Evolutionary conservation across 139 green algal genomes (phyloP).

Genomic region (Limnomonas spitsbergensis): DNA sequence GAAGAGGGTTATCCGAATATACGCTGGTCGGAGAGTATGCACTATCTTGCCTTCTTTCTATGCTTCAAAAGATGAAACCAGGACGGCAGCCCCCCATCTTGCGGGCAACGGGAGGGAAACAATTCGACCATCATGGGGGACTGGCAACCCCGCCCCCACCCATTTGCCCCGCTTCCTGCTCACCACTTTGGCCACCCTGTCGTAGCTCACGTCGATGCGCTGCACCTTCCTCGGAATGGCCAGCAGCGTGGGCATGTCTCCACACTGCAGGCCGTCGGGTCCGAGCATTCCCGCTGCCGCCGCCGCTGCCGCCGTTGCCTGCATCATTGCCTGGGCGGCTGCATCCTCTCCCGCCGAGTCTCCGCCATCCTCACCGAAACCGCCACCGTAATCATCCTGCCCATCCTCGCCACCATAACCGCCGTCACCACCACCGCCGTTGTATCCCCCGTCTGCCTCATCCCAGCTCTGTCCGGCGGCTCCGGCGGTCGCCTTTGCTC

Average conservation of each 20-base stretch:
- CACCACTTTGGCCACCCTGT: conserved; percentile 17
- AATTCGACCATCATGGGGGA: too few relatives aligned
- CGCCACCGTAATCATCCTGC: not conserved
- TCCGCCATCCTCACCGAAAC: not conserved
- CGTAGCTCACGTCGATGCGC: conserved; percentile 8
- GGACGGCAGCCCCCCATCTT: too few relatives aligned
- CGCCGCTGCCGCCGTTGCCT: not conserved
- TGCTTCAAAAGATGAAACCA: too few relatives aligned
- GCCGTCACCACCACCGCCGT: not conserved
- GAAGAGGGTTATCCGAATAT: too few relatives aligned
- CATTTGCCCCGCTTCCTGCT: too few relatives aligned
- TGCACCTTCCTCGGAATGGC: conserved; percentile 6
- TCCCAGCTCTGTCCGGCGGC: not conserved
- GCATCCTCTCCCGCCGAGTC: not conserved
- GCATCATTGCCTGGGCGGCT: not conserved
- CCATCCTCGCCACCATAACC: not conserved
- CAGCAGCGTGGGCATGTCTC: not conserved
- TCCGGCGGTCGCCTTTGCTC: not conserved
- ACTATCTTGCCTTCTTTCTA: too few relatives aligned
- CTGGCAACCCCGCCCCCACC: too few relatives aligned
- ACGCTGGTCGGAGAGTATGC: too few relatives aligned
- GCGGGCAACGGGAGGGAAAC: too few relatives aligned
- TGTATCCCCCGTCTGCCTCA: not conserved
- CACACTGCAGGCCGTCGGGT: not conserved
- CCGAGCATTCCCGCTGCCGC: conserved; percentile 5